Base-by-base conservation (phyloP, 208 protist species). In the Leishmania amazonensis region DNA sequence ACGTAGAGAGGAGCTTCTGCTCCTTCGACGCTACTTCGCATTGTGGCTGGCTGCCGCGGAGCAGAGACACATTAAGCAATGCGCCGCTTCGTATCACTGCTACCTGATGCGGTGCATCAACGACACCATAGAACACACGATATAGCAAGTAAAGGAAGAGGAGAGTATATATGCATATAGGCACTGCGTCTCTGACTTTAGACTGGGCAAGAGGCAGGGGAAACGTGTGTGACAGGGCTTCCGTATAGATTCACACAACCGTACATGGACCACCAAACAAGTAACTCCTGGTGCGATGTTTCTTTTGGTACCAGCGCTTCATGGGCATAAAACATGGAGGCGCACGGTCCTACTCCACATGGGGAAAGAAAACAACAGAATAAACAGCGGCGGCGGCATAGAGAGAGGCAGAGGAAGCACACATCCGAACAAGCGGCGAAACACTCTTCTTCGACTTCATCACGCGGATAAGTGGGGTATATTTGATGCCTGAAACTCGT, bases 31-130 rank as follows among this genome's bases (percentile, higher is more conserved):
- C 3, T 86, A 53, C 49, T 86, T 72, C 51, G 9, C 58, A 17
- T 9, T 76, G 57, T 86, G 83, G 83, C 21, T 78, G 19, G 40
- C 73, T n/a, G 78, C 73, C 4, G 73, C 57, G 3, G 74, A 80
- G 17, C 53, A 76, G 65, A 47, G 83, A n/a, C 78, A 62, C 21
- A 75, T 86, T 49, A 64, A 77, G 83, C 71, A 79, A n/a, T 75
- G 78, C 45, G 57, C 78, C 45, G 75, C 73, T 31, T 75, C 78
- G 78, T 86, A 86, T 58, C 83, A 83, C 47, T 24, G 58, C 31
- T 77, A 77, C 51, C 67, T 86, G 9, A 68, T 86, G 62, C 51
- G 77, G n/a, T 86, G 83, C 75, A 60, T 86, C 38, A 68, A 58
- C 31, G 79, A 83, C 13, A 62, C 75, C 13, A 19, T 86, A 9